A percentile compares a stretch with the other conserved stretches of the same genome.
Evolutionary conservation across 2,329 filamentous ascomycete species (phyloP).

Genomic region (Keithomyces neogunnii): DNA sequence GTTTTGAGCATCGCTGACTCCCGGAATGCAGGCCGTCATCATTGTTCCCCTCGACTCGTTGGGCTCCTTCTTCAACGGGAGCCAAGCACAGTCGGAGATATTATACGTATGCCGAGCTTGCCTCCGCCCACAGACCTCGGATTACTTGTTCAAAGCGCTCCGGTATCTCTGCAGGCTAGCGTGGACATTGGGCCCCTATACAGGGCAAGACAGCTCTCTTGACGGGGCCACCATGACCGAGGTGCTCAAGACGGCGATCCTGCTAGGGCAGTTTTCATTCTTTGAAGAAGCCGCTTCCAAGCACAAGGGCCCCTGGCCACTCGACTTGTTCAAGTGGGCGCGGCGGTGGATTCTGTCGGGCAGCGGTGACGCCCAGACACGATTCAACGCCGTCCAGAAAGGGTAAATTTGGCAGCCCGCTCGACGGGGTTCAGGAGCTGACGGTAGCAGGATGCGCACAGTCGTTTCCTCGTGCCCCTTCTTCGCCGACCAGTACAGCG

Average conservation of each 20-base stretch:
- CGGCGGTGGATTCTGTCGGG: constrained; percentile 5
- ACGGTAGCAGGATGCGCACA: constrained; percentile 5
- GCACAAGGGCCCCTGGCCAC: constrained; percentile 1
- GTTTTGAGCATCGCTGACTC: not conserved
- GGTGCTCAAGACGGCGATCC: constrained; percentile 9
- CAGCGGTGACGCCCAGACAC: not conserved
- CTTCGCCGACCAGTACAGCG: constrained; percentile 3
- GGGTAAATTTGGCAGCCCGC: not conserved
- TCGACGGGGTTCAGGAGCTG: not conserved
- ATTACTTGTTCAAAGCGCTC: not conserved
- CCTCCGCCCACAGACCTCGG: too few relatives aligned
- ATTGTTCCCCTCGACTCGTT: constrained; percentile 13
- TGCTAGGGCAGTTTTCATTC: not conserved
- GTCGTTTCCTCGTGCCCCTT: constrained; percentile 4
- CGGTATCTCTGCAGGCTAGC: too few relatives aligned
- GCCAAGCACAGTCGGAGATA: constrained; percentile 2
- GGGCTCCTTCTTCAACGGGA: constrained; percentile 5
- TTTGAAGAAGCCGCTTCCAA: constrained; percentile 4
- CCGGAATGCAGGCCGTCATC: constrained; percentile 9
- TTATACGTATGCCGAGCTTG: constrained; percentile 7
- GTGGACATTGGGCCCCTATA: too few relatives aligned
- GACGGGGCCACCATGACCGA: not conserved
- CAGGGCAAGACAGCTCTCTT: not conserved
- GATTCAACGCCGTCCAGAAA: constrained; percentile 5
- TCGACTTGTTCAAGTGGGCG: constrained; percentile 9